Evolutionary conservation across 2,329 filamentous ascomycete genomes (phyloP).

Genomic region (Aschersonia sp.): DNA sequence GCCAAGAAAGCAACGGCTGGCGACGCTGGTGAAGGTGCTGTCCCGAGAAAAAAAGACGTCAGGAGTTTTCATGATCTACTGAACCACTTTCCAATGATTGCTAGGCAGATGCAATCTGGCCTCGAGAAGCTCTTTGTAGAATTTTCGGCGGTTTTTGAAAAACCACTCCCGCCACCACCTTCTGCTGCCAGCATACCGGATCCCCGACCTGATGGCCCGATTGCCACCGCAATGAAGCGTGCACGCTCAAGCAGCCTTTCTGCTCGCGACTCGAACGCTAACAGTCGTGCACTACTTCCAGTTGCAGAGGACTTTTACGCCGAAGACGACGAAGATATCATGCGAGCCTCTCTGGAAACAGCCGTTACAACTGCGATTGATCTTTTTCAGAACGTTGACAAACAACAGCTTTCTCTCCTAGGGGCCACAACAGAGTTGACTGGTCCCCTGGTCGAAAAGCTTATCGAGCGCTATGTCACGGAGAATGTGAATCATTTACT

Average conservation of each 20-base stretch:
- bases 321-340: slow-evolving; percentile 82
- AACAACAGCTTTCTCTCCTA: slow-evolving; percentile 81
- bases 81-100: slow-evolving; percentile 88
- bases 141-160: slow-evolving; percentile 74
- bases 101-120: slow-evolving; percentile 86
- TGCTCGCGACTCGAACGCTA: slow-evolving; percentile 15
- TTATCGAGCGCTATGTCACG: slow-evolving; percentile 89
- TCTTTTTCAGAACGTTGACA: slow-evolving; percentile 88
- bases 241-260: slow-evolving; percentile 37
- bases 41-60: slow-evolving; percentile 68
- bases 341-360: slow-evolving; percentile 79
- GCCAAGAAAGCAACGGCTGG: slow-evolving; percentile 19
- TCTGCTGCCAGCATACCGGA: slow-evolving; percentile 46
- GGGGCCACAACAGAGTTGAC: slow-evolving; percentile 90
- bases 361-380: slow-evolving; percentile 90
- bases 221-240: slow-evolving; percentile 37
- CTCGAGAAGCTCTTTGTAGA: slow-evolving; percentile 82
- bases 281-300: slow-evolving; percentile 22
- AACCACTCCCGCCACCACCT: slow-evolving; percentile 64
- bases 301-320: slow-evolving; percentile 55
- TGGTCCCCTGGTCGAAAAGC: slow-evolving; percentile 75
- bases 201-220: slow-evolving; percentile 40
- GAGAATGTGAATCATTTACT: slow-evolving; percentile 87
- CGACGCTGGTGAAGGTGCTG: slow-evolving; percentile 26
- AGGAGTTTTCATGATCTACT: slow-evolving; percentile 82